phyloP scores from a whole-genome alignment of 2,329 filamentous ascomycete genomes.

The Trichophaea hybrida region DNA sequence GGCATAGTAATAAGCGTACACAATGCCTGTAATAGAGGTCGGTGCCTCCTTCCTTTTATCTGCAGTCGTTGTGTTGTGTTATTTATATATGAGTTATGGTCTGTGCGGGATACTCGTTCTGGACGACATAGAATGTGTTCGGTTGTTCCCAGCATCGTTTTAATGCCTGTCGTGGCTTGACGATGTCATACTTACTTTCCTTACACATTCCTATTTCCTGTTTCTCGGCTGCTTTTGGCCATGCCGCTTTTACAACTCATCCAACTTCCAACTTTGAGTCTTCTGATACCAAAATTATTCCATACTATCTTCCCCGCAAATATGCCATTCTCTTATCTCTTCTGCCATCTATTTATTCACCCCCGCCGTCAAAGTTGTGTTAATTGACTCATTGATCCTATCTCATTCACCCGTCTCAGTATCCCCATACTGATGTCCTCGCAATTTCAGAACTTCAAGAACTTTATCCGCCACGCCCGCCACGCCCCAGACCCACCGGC shows the following conservation, averaged over 20 bases:
- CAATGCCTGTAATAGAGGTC: slow-evolving; percentile 23
- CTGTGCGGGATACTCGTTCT: neutral
- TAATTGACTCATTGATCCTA: neutral
- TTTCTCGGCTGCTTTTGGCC: neutral
- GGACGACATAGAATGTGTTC: neutral
- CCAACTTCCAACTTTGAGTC: slow-evolving; percentile 4
- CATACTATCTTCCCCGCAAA: neutral
- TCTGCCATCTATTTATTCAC: neutral
- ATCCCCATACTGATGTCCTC: slow-evolving; percentile 14
- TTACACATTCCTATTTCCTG: neutral
- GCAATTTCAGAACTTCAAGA: slow-evolving; percentile 80
- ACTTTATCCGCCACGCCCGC: slow-evolving; percentile 90
- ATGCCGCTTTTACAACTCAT: slow-evolving; percentile 12
- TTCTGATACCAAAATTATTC: neutral
- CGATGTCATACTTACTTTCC: neutral
- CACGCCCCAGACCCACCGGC: slow-evolving; percentile 42
- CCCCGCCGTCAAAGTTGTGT: neutral
- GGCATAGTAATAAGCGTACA: neutral
- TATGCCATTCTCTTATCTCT: neutral
- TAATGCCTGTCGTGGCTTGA: neutral
- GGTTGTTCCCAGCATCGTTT: neutral
- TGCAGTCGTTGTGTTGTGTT: slow-evolving; percentile 3
- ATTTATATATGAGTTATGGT: neutral
- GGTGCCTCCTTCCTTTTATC: slow-evolving; percentile 4
- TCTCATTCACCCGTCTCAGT: neutral